Evolutionary conservation across 2,329 filamentous ascomycete species (phyloP).

Genomic region (Lizonia empirigonia): DNA sequence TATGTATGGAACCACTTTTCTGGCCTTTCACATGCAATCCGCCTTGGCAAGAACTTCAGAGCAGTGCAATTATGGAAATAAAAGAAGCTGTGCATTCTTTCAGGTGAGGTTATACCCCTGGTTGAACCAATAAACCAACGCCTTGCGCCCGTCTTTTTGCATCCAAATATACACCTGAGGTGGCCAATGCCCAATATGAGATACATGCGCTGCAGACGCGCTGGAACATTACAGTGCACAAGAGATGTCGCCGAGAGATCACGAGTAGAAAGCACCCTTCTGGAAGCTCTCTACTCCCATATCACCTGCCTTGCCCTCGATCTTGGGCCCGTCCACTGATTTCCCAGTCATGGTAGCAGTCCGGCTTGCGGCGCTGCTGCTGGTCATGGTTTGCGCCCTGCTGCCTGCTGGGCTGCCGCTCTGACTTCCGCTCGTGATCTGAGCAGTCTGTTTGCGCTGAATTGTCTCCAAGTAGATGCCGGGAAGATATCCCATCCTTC

Average conservation of each 20-base stretch:
- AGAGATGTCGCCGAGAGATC: conserved; percentile 24
- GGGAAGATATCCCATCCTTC: conserved; percentile 88
- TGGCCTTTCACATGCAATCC: conserved; percentile 1
- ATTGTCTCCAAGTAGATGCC: conserved; percentile 86
- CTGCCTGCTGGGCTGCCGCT: conserved; percentile 53
- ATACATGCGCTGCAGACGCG: conserved; percentile 10
- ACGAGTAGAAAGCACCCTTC: conserved; percentile 71
- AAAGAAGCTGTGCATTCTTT: not conserved
- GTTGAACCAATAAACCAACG: conserved; percentile 20
- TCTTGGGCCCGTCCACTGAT: conserved; percentile 53
- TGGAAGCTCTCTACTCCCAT: conserved; percentile 73
- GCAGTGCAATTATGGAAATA: not conserved
- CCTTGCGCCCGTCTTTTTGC: conserved; percentile 31
- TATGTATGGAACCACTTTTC: conserved; percentile 2
- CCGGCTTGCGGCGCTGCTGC: conserved; percentile 48
- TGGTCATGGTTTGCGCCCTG: conserved; percentile 62
- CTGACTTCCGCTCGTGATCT: conserved; percentile 52
- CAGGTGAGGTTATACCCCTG: conserved; percentile 16
- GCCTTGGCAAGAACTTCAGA: conserved; percentile 1
- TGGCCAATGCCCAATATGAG: conserved; percentile 8
- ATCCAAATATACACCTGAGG: conserved; percentile 22
- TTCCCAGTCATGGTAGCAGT: conserved; percentile 55
- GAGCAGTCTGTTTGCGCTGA: conserved; percentile 58
- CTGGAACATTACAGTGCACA: conserved; percentile 18
- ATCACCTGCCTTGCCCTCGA: conserved; percentile 66